Conservation (phyloP, 208 protist species). For the Naegleria gruberi region DNA sequence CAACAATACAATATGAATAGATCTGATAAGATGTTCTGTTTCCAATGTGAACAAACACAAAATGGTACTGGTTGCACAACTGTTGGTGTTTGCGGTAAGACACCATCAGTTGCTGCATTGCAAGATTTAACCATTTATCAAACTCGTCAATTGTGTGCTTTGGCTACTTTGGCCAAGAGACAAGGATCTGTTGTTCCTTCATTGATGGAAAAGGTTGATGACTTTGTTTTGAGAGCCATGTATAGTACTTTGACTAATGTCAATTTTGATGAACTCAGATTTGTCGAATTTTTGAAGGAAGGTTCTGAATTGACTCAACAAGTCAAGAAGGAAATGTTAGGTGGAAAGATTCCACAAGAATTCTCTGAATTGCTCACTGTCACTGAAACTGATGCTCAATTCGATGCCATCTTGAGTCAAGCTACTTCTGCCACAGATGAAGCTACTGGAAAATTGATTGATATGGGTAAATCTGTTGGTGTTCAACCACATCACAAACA, state of each 20-base stretch:
- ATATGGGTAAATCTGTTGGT: slow-evolving; percentile 19
- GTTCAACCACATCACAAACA: not conserved
- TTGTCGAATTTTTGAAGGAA: slow-evolving; percentile 33
- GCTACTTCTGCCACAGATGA: not conserved
- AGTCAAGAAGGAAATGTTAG: not conserved
- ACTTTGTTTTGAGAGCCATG: slow-evolving; percentile 42
- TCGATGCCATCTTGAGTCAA: not conserved
- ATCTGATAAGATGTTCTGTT: slow-evolving; percentile 59
- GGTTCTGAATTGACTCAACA: not conserved
- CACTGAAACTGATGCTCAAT: not conserved
- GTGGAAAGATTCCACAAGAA: not conserved
- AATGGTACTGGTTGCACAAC: slow-evolving; percentile 48
- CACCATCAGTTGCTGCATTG: slow-evolving; percentile 36
- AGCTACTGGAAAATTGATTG: not conserved
- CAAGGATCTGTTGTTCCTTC: not conserved
- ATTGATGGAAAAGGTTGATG: slow-evolving; percentile 33
- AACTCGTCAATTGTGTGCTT: slow-evolving; percentile 21
- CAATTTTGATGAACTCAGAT: slow-evolving; percentile 46
- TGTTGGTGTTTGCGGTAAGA: slow-evolving; percentile 59
- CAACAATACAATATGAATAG: too few species aligned
- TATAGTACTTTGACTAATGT: slow-evolving; percentile 67
- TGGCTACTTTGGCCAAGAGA: slow-evolving; percentile 24
- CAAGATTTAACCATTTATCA: slow-evolving; percentile 40
- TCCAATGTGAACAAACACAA: slow-evolving; percentile 63
- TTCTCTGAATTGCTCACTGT: not conserved